Conservation (phyloP, 169 alveolate genomes). For the Neospora caninum region DNA sequence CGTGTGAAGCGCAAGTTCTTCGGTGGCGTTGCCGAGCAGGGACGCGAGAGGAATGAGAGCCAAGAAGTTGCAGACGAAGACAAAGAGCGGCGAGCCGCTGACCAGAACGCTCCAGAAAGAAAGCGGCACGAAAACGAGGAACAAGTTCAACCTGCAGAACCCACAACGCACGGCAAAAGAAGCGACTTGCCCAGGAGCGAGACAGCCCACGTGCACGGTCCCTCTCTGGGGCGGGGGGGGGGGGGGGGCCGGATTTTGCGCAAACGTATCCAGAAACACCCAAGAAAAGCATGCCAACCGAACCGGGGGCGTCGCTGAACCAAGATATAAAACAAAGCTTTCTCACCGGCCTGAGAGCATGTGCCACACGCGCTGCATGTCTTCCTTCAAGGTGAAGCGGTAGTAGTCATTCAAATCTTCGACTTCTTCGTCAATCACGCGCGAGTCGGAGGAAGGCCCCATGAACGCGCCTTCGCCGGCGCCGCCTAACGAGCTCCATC, state of each 20-base stretch:
- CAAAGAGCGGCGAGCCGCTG: slow-evolving; percentile 40
- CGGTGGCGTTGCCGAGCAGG: slow-evolving; percentile 86
- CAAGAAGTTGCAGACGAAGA: slow-evolving; percentile 80
- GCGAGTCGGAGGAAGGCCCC: background rate
- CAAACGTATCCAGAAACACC: too few species aligned
- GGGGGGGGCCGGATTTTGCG: too few species aligned
- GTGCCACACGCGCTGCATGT: background rate
- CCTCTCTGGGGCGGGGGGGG: too few species aligned
- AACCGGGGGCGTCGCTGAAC: too few species aligned
- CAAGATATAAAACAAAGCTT: too few species aligned
- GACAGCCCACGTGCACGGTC: too few species aligned
- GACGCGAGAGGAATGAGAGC: slow-evolving; percentile 86
- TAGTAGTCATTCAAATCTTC: background rate
- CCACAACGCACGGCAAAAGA: background rate
- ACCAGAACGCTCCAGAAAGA: slow-evolving; percentile 36
- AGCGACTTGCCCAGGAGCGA: background rate
- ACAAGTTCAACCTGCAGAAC: slow-evolving; percentile 59
- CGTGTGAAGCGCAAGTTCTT: slow-evolving; percentile 85
- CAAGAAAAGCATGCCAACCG: too few species aligned
- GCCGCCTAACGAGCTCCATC: slow-evolving; percentile 32
- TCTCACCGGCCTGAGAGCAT: slow-evolving; percentile 9
- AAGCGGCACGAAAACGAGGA: slow-evolving; percentile 65
- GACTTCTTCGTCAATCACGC: slow-evolving; percentile 52
- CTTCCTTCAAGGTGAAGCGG: slow-evolving; percentile 47
- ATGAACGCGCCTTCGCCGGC: background rate